Evolutionary conservation across 495 filamentous ascomycete species (phyloP).

Genomic region (Tuber aestivum): DNA sequence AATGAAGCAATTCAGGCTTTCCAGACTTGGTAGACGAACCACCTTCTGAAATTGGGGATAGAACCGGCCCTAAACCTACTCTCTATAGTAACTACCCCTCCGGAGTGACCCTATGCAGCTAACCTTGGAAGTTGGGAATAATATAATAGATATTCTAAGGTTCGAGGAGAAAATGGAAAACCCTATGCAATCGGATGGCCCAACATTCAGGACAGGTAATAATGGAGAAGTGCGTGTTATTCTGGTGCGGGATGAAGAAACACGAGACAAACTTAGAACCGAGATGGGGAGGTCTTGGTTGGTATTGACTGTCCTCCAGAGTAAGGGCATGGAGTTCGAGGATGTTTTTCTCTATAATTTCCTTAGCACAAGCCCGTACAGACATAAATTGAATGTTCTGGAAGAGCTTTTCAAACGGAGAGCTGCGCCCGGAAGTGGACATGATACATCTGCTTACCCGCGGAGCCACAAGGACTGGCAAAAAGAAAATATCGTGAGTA

Average conservation of each 20-base stretch:
- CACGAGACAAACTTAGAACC: constrained; percentile 12
- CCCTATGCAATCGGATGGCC: not conserved
- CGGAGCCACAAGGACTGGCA: constrained; percentile 10
- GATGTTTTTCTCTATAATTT: constrained; percentile 37
- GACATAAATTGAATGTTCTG: constrained; percentile 8
- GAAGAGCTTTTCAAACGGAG: not conserved
- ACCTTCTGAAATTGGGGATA: constrained; percentile 44
- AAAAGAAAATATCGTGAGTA: constrained; percentile 13
- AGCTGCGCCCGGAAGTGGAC: not conserved
- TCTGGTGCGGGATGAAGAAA: constrained; percentile 44
- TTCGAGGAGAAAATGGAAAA: not conserved
- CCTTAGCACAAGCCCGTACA: constrained; percentile 19
- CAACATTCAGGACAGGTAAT: constrained; percentile 25
- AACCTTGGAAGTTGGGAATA: not conserved
- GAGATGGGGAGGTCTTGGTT: constrained; percentile 41
- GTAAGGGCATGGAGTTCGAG: constrained; percentile 51
- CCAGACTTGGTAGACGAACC: constrained; percentile 47
- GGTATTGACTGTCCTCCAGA: constrained; percentile 47
- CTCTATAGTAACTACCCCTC: constrained; percentile 32
- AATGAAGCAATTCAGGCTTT: constrained; percentile 37
- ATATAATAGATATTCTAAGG: not conserved
- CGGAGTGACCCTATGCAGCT: not conserved
- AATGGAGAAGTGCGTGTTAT: constrained; percentile 49
- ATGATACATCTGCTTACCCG: not conserved
- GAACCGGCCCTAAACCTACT: constrained; percentile 45